Percentiles rank a stretch among this genome's conserved stretches.
phyloP scores from a whole-genome alignment of 306 rosid genomes.

The Begonia fuchsioides region DNA sequence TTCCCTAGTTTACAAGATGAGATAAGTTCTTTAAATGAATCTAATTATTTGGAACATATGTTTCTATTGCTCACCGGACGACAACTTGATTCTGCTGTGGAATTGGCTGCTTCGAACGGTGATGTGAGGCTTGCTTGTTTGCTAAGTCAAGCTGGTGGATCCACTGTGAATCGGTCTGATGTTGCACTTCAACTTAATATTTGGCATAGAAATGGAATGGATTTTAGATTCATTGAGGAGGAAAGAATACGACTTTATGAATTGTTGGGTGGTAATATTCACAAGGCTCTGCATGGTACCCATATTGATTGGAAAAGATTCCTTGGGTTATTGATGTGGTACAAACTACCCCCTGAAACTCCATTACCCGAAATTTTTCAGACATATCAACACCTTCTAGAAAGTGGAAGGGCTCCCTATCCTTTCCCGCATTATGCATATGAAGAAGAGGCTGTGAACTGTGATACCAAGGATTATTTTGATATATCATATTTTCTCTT shows the following conservation, averaged over 20 bases:
- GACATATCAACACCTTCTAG: slow-evolving; percentile 60
- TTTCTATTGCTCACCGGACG: slow-evolving; percentile 72
- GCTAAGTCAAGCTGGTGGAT: slow-evolving; percentile 90
- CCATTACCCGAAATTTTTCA: slow-evolving; percentile 53
- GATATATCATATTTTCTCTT: slow-evolving; percentile 88
- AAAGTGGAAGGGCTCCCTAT: slow-evolving; percentile 62
- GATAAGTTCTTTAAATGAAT: slow-evolving; percentile 53
- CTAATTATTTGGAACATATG: slow-evolving; percentile 56
- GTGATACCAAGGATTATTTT: slow-evolving; percentile 29
- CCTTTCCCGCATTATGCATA: slow-evolving; percentile 82
- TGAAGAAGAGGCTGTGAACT: slow-evolving; percentile 36
- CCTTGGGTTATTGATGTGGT: slow-evolving; percentile 91
- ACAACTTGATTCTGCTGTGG: slow-evolving; percentile 74
- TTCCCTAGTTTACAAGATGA: slow-evolving; percentile 63
- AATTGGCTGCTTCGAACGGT: slow-evolving; percentile 66
- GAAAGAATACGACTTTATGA: slow-evolving; percentile 72
- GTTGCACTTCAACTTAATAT: slow-evolving; percentile 63
- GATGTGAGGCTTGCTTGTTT: slow-evolving; percentile 91
- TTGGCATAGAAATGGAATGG: slow-evolving; percentile 80
- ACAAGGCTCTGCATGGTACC: slow-evolving; percentile 37
- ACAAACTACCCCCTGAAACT: slow-evolving; percentile 54
- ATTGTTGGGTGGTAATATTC: slow-evolving; percentile 73
- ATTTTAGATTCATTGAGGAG: slow-evolving; percentile 75
- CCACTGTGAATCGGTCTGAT: slow-evolving; percentile 61
- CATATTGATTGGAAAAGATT: slow-evolving; percentile 90